phyloP scores from a whole-genome alignment of 2,329 filamentous ascomycete genomes.

The Phaeosphaeria sp. region DNA sequence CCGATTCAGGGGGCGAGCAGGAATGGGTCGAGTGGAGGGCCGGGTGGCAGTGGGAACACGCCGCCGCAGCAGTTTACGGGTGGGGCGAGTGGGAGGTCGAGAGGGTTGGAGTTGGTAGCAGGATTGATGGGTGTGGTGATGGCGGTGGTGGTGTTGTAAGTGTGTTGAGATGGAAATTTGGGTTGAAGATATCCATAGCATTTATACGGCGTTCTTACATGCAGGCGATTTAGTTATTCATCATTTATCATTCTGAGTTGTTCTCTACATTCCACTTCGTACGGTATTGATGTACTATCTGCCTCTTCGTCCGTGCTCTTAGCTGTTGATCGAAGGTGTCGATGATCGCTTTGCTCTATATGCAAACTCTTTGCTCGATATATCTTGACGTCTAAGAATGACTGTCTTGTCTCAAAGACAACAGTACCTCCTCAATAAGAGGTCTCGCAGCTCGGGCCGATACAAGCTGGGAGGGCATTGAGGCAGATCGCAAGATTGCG shows the following conservation, averaged over 20 bases:
- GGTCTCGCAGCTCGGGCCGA: too few species aligned
- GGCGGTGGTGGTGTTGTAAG: neutral
- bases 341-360: neutral
- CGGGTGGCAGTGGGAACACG: neutral
- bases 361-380: neutral
- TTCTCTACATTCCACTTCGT: too few species aligned
- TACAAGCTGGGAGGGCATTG: too few species aligned
- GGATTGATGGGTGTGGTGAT: neutral
- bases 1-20: neutral
- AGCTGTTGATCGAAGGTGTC: neutral
- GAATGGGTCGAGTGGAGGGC: neutral
- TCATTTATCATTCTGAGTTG: too few species aligned
- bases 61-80: constrained; percentile 8
- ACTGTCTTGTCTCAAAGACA: too few species aligned
- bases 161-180: neutral
- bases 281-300: neutral
- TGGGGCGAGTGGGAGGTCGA: neutral
- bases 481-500: too few species aligned
- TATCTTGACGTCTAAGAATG: too few species aligned
- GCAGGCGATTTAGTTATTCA: neutral
- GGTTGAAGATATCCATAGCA: neutral
- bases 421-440: too few species aligned
- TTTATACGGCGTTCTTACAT: neutral
- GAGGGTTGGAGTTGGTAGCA: neutral
- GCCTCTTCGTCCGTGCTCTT: neutral